Percentiles rank a stretch among this genome's conserved stretches.
Evolutionary conservation across 2,329 filamentous ascomycete species (phyloP).

Genomic region (Penicillium sp.): DNA sequence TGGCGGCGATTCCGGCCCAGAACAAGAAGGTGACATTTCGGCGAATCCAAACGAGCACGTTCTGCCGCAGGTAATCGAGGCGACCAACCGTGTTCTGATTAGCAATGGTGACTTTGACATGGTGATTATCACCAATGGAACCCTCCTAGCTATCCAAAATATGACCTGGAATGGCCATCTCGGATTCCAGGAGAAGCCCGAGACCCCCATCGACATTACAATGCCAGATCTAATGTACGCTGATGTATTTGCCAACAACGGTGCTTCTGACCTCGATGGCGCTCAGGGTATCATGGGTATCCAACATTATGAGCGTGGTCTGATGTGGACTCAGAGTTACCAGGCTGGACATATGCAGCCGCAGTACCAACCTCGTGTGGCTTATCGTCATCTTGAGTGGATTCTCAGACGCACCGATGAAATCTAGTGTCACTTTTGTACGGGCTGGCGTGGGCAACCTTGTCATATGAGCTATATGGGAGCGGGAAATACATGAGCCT

Average conservation of each 20-base stretch:
- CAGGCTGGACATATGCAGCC: constrained; percentile 45
- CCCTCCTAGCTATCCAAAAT: constrained; percentile 72
- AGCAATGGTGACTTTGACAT: constrained; percentile 73
- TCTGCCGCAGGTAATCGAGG: constrained; percentile 42
- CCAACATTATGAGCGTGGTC: constrained; percentile 69
- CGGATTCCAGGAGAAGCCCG: constrained; percentile 69
- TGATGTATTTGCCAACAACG: constrained; percentile 52
- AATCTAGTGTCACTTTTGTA: constrained; percentile 12
- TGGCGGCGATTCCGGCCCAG: constrained; percentile 39
- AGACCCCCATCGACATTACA: constrained; percentile 39
- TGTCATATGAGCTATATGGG: not conserved
- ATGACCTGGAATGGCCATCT: constrained; percentile 75
- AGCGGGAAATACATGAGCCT: too few relatives aligned
- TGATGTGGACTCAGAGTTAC: constrained; percentile 62
- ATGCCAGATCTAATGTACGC: constrained; percentile 57
- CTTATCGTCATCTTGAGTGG: constrained; percentile 63
- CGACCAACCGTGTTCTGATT: constrained; percentile 71
- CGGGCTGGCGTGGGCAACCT: not conserved
- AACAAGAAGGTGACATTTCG: constrained; percentile 42
- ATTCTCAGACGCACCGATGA: constrained; percentile 32
- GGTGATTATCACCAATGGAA: constrained; percentile 68
- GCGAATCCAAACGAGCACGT: constrained; percentile 56
- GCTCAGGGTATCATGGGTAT: constrained; percentile 67
- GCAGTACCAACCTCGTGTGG: constrained; percentile 66
- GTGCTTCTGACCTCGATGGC: constrained; percentile 63